Conservation (phyloP, 2,329 filamentous ascomycete genomes). For the Zarea fungicola region DNA sequence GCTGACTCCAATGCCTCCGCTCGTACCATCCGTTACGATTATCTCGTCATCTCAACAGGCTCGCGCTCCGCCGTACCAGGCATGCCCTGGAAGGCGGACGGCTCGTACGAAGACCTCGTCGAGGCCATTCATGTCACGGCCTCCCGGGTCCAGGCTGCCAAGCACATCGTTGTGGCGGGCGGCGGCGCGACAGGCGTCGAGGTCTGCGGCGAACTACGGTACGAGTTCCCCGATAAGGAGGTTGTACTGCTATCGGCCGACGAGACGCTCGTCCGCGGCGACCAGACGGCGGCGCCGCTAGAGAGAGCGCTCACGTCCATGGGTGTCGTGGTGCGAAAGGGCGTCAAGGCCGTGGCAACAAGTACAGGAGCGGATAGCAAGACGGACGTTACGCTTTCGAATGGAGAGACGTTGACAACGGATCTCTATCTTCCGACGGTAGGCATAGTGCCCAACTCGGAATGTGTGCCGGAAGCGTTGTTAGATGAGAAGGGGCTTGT, state of each 20-base stretch:
- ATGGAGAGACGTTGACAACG: slow-evolving; percentile 42
- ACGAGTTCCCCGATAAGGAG: slow-evolving; percentile 45
- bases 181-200: slow-evolving; percentile 54
- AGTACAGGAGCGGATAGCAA: slow-evolving; percentile 35
- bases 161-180: slow-evolving; percentile 51
- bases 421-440: slow-evolving; percentile 54
- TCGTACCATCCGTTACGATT: slow-evolving; percentile 42
- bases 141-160: slow-evolving; percentile 38
- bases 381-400: slow-evolving; percentile 43
- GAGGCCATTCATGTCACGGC: slow-evolving; percentile 36
- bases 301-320: slow-evolving; percentile 47
- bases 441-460: slow-evolving; percentile 50
- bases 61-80: slow-evolving; percentile 35
- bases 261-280: slow-evolving; percentile 38
- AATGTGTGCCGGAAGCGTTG: slow-evolving; percentile 42
- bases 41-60: slow-evolving; percentile 54
- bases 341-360: slow-evolving; percentile 35
- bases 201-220: slow-evolving; percentile 48
- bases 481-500: slow-evolving; percentile 42
- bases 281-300: slow-evolving; percentile 37
- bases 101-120: slow-evolving; percentile 40
- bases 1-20: slow-evolving; percentile 20
- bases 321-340: slow-evolving; percentile 42
- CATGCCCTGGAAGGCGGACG: slow-evolving; percentile 49
- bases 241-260: slow-evolving; percentile 43